phyloP scores from a whole-genome alignment of 2,329 filamentous ascomycete genomes.

The Pezicula neosporulosa region DNA sequence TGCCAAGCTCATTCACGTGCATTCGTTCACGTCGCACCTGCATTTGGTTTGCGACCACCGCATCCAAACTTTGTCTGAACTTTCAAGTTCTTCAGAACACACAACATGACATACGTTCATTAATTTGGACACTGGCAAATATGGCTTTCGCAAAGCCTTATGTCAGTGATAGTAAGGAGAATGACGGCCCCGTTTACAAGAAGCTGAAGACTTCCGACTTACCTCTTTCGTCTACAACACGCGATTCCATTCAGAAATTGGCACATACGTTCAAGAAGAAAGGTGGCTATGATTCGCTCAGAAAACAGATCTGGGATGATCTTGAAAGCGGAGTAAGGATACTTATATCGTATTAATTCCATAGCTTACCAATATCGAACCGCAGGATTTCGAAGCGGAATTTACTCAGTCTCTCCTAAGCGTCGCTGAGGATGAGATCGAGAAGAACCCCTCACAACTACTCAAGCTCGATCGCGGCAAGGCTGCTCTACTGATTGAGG shows the following conservation, averaged over 20 bases:
- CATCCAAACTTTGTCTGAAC: not conserved
- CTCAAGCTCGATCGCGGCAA: constrained; percentile 72
- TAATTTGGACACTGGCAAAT: not conserved
- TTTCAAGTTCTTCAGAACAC: too few relatives aligned
- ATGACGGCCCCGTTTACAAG: constrained; percentile 21
- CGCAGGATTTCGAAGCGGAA: constrained; percentile 65
- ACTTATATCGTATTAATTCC: not conserved
- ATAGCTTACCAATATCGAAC: constrained; percentile 4
- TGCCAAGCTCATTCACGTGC: not conserved
- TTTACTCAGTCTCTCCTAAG: constrained; percentile 65
- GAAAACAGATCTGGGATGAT: constrained; percentile 74
- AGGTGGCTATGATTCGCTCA: constrained; percentile 74
- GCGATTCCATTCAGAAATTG: constrained; percentile 69
- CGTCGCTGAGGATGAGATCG: constrained; percentile 70
- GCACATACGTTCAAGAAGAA: constrained; percentile 85
- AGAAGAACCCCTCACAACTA: constrained; percentile 68
- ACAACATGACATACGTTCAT: not conserved
- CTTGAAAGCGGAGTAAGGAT: constrained; percentile 63
- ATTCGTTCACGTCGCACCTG: not conserved
- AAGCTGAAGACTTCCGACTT: constrained; percentile 74
- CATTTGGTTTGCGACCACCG: not conserved
- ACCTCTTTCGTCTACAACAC: constrained; percentile 69
- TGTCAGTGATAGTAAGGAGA: constrained; percentile 14
- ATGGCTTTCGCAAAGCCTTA: constrained; percentile 18
- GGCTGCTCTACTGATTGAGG: constrained; percentile 72